A percentile compares a stretch with the other conserved stretches of the same genome.
These are phyloP conservation scores for Colletotrichum liaoningense DNA, from an alignment of 2,329 filamentous ascomycete species.

Conservation along the genomic window DNA sequence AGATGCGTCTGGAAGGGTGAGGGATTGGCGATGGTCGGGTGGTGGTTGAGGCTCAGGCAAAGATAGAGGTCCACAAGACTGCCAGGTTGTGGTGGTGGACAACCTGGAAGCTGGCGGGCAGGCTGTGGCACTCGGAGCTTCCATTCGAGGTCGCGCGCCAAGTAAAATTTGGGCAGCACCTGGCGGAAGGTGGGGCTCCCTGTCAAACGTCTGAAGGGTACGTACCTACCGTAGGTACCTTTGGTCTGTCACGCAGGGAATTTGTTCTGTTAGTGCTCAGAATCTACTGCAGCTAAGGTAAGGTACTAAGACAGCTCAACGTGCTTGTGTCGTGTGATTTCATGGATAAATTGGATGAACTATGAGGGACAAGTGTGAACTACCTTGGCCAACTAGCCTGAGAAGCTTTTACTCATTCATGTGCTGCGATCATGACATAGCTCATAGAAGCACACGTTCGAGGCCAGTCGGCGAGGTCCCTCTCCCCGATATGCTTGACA, in stretches of 20 bases:
- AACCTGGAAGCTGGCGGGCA: background rate
- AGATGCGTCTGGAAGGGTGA: background rate
- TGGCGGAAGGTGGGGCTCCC: background rate
- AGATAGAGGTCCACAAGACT: background rate
- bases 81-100: background rate
- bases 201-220: background rate
- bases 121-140: constrained; percentile 11
- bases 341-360: constrained; percentile 9
- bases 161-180: background rate
- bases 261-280: background rate
- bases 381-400: background rate
- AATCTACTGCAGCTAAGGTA: constrained; percentile 8
- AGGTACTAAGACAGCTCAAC: background rate
- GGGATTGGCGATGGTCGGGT: background rate
- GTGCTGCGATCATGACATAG: background rate
- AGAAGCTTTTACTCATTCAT: background rate
- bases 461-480: background rate
- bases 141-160: background rate
- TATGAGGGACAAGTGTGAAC: background rate
- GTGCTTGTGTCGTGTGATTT: background rate
- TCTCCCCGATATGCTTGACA: background rate
- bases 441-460: background rate
- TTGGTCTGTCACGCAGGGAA: too few species aligned
- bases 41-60: background rate
- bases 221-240: background rate